phyloP scores from a whole-genome alignment of 1,284 basidiomycete species.

The Cryptococcus floricola region DNA sequence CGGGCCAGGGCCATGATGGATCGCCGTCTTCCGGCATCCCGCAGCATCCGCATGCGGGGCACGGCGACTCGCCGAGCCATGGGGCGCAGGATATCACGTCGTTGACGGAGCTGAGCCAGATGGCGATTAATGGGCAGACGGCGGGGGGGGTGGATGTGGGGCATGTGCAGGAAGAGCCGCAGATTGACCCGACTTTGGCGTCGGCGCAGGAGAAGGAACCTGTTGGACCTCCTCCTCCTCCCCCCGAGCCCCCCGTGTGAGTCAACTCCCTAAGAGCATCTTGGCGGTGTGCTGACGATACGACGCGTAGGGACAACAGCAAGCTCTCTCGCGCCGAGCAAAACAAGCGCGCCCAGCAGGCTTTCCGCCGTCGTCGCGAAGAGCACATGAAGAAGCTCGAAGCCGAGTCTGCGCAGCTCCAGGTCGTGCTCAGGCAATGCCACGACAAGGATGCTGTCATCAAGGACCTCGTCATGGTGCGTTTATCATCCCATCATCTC shows the following conservation, averaged over 20 bases:
- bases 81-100: conserved; percentile 5
- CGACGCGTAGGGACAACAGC: background rate
- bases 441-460: conserved; percentile 28
- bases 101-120: conserved; percentile 15
- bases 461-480: conserved; percentile 30
- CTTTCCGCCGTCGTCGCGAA: conserved; percentile 43
- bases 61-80: background rate
- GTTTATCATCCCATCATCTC: conserved; percentile 5
- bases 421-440: conserved; percentile 20
- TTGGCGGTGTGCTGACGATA: background rate
- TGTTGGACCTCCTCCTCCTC: background rate
- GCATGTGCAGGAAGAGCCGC: background rate
- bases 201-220: background rate
- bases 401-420: conserved; percentile 28
- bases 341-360: conserved; percentile 47
- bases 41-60: background rate
- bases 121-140: conserved; percentile 1
- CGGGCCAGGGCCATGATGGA: too few relatives aligned
- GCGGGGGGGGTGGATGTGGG: background rate
- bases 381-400: conserved; percentile 47
- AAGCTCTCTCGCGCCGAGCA: conserved; percentile 41
- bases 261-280: too few relatives aligned
- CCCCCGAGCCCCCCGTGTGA: background rate
- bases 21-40: too few relatives aligned
- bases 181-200: conserved; percentile 1